These are phyloP conservation scores for Fonsecaea nubica DNA, from an alignment of 2,329 filamentous ascomycete genomes.

Conservation along the genomic window DNA sequence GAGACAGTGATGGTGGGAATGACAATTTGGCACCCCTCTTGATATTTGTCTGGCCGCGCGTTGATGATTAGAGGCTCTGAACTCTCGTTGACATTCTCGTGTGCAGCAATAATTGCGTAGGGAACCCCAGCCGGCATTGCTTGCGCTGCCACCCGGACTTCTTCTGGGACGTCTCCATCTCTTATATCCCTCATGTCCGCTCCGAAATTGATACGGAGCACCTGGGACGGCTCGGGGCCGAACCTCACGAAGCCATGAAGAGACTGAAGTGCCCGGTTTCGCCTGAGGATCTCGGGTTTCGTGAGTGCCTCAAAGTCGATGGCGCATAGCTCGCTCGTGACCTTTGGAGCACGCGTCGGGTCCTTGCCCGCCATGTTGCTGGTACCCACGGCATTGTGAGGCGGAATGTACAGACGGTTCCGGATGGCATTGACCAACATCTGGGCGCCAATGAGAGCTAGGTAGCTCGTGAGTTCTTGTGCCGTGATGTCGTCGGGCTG, in stretches of 20 bases:
- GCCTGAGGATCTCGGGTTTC: constrained; percentile 60
- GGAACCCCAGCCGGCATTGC: constrained; percentile 44
- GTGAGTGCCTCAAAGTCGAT: constrained; percentile 66
- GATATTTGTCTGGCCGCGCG: constrained; percentile 3
- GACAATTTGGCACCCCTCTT: constrained; percentile 18
- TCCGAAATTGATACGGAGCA: constrained; percentile 31
- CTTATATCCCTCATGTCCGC: constrained; percentile 24
- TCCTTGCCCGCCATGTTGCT: constrained; percentile 23
- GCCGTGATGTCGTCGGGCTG: constrained; percentile 65
- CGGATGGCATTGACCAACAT: constrained; percentile 73
- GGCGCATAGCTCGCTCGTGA: constrained; percentile 68
- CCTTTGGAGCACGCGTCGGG: constrained; percentile 71
- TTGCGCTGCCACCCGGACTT: constrained; percentile 13
- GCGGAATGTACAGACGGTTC: constrained; percentile 69
- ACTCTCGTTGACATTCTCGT: constrained; percentile 43
- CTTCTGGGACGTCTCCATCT: constrained; percentile 27
- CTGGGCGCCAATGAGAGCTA: constrained; percentile 70
- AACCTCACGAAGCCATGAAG: constrained; percentile 18
- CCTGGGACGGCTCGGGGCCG: background rate
- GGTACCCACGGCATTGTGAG: constrained; percentile 52
- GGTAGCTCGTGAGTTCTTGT: constrained; percentile 56
- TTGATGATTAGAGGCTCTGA: constrained; percentile 49
- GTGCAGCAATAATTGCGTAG: constrained; percentile 46
- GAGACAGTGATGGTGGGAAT: constrained; percentile 34
- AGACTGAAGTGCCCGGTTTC: constrained; percentile 36